Conservation (phyloP, 805 yeast species). For the Hanseniaspora lindneri region DNA sequence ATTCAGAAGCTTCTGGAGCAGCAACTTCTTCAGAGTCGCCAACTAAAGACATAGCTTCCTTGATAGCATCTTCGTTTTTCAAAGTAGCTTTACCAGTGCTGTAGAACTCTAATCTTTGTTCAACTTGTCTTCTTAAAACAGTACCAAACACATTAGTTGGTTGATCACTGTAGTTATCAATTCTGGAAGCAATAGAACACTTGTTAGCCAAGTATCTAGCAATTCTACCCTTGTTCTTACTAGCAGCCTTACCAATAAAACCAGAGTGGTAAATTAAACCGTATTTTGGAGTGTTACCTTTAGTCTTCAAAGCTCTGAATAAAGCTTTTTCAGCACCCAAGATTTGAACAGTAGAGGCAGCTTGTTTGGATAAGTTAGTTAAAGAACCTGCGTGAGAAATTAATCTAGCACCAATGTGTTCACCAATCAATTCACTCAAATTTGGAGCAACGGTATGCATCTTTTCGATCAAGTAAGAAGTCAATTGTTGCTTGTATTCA, state of each 20-base stretch:
- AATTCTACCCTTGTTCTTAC: conserved; percentile 97
- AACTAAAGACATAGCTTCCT: conserved; percentile 69
- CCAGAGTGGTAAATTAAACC: conserved; percentile 93
- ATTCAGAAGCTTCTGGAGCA: neutral
- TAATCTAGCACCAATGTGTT: conserved; percentile 95
- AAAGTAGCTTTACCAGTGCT: conserved; percentile 94
- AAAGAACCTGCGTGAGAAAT: conserved; percentile 97
- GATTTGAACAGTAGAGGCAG: conserved; percentile 97
- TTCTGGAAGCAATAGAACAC: conserved; percentile 97
- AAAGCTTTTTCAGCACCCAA: conserved; percentile 95
- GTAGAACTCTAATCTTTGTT: conserved; percentile 90
- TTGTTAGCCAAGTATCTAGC: conserved; percentile 97
- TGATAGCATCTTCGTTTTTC: conserved; percentile 89
- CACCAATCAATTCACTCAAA: conserved; percentile 91
- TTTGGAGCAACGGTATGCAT: conserved; percentile 98
- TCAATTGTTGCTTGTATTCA: conserved; percentile 78
- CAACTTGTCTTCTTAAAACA: conserved; percentile 90
- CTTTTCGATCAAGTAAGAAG: conserved; percentile 79
- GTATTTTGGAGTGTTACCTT: conserved; percentile 93
- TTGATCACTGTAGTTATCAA: conserved; percentile 91
- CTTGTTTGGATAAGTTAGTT: conserved; percentile 91
- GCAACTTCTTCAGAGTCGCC: conserved; percentile 36
- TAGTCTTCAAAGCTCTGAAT: conserved; percentile 90
- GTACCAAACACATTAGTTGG: conserved; percentile 85
- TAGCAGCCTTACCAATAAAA: conserved; percentile 83